phyloP scores from a whole-genome alignment of 306 rosid species.

The Benincasa hispida region DNA sequence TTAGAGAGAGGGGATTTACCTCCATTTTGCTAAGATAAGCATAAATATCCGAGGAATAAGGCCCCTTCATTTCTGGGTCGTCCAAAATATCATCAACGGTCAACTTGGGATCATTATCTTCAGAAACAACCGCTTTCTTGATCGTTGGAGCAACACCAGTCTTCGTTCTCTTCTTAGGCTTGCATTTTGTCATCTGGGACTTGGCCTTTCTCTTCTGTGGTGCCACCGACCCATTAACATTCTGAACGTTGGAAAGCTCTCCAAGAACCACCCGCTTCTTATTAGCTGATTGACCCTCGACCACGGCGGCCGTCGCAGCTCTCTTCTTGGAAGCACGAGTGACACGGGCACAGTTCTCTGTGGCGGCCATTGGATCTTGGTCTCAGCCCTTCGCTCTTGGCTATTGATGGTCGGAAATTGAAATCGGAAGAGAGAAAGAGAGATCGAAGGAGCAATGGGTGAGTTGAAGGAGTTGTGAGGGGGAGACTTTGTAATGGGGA shows the following conservation, averaged over 20 bases:
- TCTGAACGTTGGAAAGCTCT: conserved; percentile 36
- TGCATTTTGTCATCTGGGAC: conserved; percentile 12
- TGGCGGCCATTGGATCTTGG: conserved; percentile 12
- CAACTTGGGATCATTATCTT: not conserved
- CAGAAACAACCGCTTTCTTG: not conserved
- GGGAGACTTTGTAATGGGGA: conserved; percentile 14
- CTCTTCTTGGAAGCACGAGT: conserved; percentile 55
- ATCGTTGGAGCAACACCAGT: not conserved
- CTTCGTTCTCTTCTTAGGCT: not conserved
- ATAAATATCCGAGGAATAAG: conserved; percentile 60
- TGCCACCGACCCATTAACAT: conserved; percentile 1
- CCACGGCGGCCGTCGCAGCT: conserved; percentile 37
- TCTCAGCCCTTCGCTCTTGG: not conserved
- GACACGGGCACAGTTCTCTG: conserved; percentile 11
- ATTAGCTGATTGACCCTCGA: conserved; percentile 10
- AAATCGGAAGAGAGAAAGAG: not conserved
- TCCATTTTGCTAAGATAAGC: conserved; percentile 58
- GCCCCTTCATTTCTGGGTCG: conserved; percentile 46
- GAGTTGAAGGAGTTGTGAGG: not conserved
- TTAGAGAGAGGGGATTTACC: conserved; percentile 24
- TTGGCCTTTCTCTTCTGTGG: not conserved
- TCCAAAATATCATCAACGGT: conserved; percentile 1
- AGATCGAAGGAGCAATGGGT: not conserved
- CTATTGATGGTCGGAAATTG: not conserved
- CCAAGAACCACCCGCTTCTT: conserved; percentile 70